Evolutionary conservation across 2,329 filamentous ascomycete species (phyloP), one percentile per base, ranked within the genome.

Genomic region (Phyllosticta citribraziliensis): DNA sequence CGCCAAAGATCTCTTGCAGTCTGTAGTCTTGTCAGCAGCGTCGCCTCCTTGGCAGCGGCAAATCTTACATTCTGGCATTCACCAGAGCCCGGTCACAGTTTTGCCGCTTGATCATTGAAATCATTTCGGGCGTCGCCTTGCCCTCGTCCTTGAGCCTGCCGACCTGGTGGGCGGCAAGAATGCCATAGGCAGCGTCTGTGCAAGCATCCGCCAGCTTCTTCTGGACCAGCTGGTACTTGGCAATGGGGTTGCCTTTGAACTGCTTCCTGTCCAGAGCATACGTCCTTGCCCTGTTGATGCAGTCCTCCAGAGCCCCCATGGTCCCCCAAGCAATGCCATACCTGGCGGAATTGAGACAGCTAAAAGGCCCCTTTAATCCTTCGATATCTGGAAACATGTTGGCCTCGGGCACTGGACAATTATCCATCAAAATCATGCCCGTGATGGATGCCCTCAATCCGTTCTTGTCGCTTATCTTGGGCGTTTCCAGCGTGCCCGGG

Each of bases 371-470:
- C 63, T 78, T 83, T 33, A 99, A 80, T 5, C 94, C 94, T 72
- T 96, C 89, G 5, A 96, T 83, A 1, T 89, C 84, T 0, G 92
- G 92, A 69, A 99, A 91, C 91, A 99, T 96, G 77, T 97, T 96
- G 67, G 85, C 89, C 66, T 87, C 85, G 0, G 91, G 87, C 0
- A 99, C 91, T 0, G 94, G 93, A 66, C 89, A 92, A 65, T 88
- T 86, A 65, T 97, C 93, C 70, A 99, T 82, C 67, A 96, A 91
- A 66, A 99, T 97, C 94, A 97, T 97, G 62, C 94, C 94, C 0
- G 94, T 99, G 65, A 97, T 88, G 12, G 90, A 96, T 12, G 94
- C 94, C 62, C 94, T 83, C 33, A 99, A 84, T 1, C 92, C 94
- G 64, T 89, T 97, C 82, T 99, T 99, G 78, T 97, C 85, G 79